phyloP scores from a whole-genome alignment of 306 rosid species.

The Malus fusca region DNA sequence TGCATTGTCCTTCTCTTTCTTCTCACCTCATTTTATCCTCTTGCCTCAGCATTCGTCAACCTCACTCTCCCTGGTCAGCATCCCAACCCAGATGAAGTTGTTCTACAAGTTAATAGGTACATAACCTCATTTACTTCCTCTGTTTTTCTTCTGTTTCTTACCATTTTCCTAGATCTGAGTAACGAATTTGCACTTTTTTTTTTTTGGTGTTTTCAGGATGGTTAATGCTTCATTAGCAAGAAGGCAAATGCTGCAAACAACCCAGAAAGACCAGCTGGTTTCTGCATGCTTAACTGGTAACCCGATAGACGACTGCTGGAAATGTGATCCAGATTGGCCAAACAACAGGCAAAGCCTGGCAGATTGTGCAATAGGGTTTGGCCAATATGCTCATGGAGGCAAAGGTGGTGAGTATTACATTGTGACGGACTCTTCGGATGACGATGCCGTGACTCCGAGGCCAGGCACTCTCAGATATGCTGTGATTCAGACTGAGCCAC shows the following conservation, averaged over 20 bases:
- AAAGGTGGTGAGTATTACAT: constrained; percentile 73
- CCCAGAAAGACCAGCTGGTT: constrained; percentile 20
- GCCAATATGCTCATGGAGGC: constrained; percentile 89
- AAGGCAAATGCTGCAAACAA: constrained; percentile 48
- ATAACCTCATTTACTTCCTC: neutral
- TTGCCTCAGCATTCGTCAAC: constrained; percentile 44
- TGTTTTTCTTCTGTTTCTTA: constrained; percentile 8
- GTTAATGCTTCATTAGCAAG: constrained; percentile 78
- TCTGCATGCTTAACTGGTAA: constrained; percentile 69
- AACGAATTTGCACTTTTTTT: neutral
- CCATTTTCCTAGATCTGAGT: neutral
- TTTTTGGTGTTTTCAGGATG: constrained; percentile 29
- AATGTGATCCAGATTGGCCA: constrained; percentile 94
- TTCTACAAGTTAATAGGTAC: constrained; percentile 70
- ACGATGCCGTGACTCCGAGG: constrained; percentile 74
- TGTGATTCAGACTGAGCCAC: constrained; percentile 55
- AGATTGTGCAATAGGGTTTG: constrained; percentile 92
- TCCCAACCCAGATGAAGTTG: constrained; percentile 82
- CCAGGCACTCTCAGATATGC: constrained; percentile 79
- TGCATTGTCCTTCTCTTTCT: constrained; percentile 50
- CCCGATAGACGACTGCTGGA: constrained; percentile 98
- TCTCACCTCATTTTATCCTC: constrained; percentile 30
- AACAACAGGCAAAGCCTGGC: constrained; percentile 78
- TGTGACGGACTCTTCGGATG: constrained; percentile 72
- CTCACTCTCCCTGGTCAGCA: constrained; percentile 80